Evolutionary conservation across 176 grass and related monocot species (phyloP).

Genomic region (Carex scoparia): DNA sequence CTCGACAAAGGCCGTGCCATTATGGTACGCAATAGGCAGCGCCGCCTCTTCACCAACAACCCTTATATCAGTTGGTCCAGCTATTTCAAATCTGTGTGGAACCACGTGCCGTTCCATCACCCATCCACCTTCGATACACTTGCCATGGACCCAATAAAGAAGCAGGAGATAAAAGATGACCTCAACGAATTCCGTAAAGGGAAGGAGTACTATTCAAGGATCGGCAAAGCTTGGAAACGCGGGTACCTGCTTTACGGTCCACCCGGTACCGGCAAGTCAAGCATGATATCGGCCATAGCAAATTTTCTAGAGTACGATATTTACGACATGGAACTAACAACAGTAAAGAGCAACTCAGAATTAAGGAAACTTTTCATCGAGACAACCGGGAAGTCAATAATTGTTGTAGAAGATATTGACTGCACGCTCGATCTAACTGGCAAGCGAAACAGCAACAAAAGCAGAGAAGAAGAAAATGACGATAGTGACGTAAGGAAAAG

Average conservation of each 20-base stretch:
- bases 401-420: constrained; percentile 42
- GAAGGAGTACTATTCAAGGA: constrained; percentile 34
- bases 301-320: constrained; percentile 32
- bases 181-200: constrained; percentile 16
- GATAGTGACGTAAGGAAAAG: background rate
- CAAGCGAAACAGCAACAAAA: background rate
- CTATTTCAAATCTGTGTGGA: constrained; percentile 25
- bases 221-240: constrained; percentile 36
- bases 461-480: background rate
- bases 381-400: constrained; percentile 28
- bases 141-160: constrained; percentile 31
- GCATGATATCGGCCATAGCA: constrained; percentile 34
- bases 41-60: constrained; percentile 29
- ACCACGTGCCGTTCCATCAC: constrained; percentile 33
- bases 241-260: constrained; percentile 33
- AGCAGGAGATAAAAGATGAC: constrained; percentile 20
- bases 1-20: constrained; percentile 15
- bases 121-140: constrained; percentile 35
- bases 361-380: constrained; percentile 37
- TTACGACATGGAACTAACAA: constrained; percentile 32
- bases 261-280: constrained; percentile 37
- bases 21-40: constrained; percentile 9
- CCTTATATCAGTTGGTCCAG: background rate
- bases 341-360: constrained; percentile 31
- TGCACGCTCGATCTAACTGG: constrained; percentile 40